Evolutionary conservation across 2,329 filamentous ascomycete species (phyloP), one percentile per base, ranked within the genome.

Genomic region (Microdochium nivale): DNA sequence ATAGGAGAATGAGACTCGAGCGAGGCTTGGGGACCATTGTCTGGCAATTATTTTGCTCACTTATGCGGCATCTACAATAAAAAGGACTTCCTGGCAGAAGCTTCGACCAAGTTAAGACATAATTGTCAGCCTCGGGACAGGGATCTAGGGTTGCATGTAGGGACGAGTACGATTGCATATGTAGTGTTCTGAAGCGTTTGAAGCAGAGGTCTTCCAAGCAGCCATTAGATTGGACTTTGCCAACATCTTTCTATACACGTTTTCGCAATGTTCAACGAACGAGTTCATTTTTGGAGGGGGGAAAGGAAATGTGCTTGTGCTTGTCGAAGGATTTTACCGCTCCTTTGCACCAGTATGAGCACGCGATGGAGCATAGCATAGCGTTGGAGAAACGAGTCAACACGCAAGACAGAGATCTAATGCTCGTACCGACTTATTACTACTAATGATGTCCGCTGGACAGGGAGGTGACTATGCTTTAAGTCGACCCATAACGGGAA

Each of bases 111-210:
- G 19, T 19, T 44, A 44, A 44, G 40, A 44, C 40, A 21, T 44
- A 44, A 44, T 44, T 23, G 40, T 44, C 40, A 44, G 40, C 40
- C 40, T 44, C 40, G 40, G 40, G 40, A 44, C 47, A 49, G 51
- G 51, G 48, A 43, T 49, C 51, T 52, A 47, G 48, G 47, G 51
- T 37, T 52, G 51, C 51, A 52, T 52, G 35, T 49, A 49, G 40
- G 47, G 47, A 46, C 43, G 40, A 25, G 40, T n/a, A 48, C 32
- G 46, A 30, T 51, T 47, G 46, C 44, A 48, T 46, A 35, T 44
- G 27, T 30, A 44, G 35, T 40, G 35, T 40, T 40, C 14, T 11
- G 35, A 40, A 40, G 40, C 40, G 40, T 24, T 44, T 44, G 40
- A 44, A 44, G 40, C 40, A 44, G 40, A 44, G 40, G 14, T 19